Conservation (phyloP, 78 protist genomes). For the Acrasis kona region DNA sequence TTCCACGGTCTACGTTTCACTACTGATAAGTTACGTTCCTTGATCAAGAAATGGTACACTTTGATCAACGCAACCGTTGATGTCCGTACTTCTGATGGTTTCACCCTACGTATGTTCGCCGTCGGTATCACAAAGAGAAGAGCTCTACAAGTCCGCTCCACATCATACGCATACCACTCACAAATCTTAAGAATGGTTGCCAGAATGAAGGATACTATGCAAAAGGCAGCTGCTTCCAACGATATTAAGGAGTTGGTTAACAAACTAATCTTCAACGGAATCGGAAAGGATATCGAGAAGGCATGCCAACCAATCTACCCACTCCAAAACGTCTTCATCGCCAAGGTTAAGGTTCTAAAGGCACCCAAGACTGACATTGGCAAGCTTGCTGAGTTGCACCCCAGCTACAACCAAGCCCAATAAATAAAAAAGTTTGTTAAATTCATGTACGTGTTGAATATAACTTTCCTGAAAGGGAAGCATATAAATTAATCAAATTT, state of each 20-base stretch:
- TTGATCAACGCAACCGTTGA: slow-evolving; percentile 86
- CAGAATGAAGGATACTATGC: slow-evolving; percentile 89
- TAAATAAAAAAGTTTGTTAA: no score
- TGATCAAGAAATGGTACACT: slow-evolving; percentile 92
- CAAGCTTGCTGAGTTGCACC: no score
- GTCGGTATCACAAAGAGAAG: slow-evolving; percentile 91
- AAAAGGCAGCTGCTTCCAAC: slow-evolving; percentile 7
- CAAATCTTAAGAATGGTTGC: slow-evolving; percentile 81
- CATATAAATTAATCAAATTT: no score
- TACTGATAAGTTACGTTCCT: slow-evolving; percentile 91
- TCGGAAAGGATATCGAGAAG: slow-evolving; percentile 84
- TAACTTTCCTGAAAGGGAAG: no score
- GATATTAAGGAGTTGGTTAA: slow-evolving; percentile 67
- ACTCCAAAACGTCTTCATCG: slow-evolving; percentile 85
- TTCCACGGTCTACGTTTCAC: slow-evolving; percentile 97
- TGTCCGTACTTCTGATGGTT: slow-evolving; percentile 90
- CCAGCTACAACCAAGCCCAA: no score
- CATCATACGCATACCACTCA: slow-evolving; percentile 86
- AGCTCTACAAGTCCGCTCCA: slow-evolving; percentile 61
- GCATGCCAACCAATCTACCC: slow-evolving; percentile 87
- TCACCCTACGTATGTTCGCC: slow-evolving; percentile 83
- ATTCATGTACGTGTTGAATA: no score
- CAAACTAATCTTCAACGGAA: slow-evolving; percentile 75
- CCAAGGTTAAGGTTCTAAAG: slow-evolving; percentile 91
- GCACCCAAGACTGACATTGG: no score